Base-by-base conservation (phyloP, 2,329 filamentous ascomycete species). In the Xylariaceae sp. region DNA sequence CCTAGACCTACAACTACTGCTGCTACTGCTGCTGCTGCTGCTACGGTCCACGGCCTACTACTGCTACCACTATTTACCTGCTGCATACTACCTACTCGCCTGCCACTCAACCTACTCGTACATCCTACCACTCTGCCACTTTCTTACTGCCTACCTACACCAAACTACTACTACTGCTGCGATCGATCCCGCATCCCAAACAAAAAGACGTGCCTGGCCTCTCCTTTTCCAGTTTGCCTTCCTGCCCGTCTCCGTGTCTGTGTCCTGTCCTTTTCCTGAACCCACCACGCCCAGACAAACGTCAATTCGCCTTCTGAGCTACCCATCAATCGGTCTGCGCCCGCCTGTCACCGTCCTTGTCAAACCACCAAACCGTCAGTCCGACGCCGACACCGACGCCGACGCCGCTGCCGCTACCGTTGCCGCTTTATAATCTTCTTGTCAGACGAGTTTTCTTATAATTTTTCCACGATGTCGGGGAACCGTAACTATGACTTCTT, bases 401-500 rank as follows among this genome's bases (percentile, higher is more conserved):
- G 37, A 45, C 35, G 3, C 44, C 56, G 42, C 18, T 17, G 13
- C 51, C 42, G 50, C 11, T 15, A 2, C 42, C 51, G 50, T 47
- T 57, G 47, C 57, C 54, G 53, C 35, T 45, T 15, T 53, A 30
- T 59, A 47, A 49, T 23, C 30, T 11, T 37, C 45, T 17, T 47
- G 7, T 47, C 51, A 59, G 35, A 64, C 55, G 34, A 58, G 23
- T 37, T 48, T 30, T 54, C 53, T 37, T 47, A 47, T 65, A 64
- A 47, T 65, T 64, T 55, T 64, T 57, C 76, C 76, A 82, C 73
- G 70, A 99, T 99, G 94, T 92, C 94, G 72, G 91, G 90, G 77
- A 95, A 93, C 82, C 87, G 94, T 78, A 99, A 99, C 82, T 99
- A 99, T 79, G 94, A 99, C 78, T 97, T 97, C 78, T 83, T 99